These are phyloP conservation scores for Chamaecyparis obtusa DNA, from an alignment of 75 land plant genomes.

Conservation along the genomic window DNA sequence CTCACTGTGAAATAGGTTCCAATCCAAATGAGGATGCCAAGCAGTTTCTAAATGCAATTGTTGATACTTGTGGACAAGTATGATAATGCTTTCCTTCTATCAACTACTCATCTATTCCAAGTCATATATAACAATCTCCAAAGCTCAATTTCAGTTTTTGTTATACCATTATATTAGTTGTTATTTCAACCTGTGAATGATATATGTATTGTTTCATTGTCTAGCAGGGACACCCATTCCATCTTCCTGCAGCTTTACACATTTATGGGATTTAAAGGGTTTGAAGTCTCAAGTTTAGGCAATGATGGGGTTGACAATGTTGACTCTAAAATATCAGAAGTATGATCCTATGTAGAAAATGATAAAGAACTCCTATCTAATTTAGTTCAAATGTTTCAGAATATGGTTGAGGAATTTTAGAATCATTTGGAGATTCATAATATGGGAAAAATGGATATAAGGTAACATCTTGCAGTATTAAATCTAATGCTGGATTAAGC, in stretches of 20 bases:
- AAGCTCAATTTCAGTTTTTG: neutral
- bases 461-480: too few species aligned
- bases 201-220: neutral
- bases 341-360: neutral
- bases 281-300: neutral
- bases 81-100: neutral
- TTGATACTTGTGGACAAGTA: neutral
- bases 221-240: neutral
- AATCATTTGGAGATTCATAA: too few species aligned
- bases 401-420: neutral
- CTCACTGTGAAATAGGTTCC: neutral
- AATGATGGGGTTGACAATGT: neutral
- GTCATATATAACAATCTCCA: too few species aligned
- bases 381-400: neutral
- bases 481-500: neutral
- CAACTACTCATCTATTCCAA: too few species aligned
- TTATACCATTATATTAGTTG: neutral
- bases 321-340: neutral
- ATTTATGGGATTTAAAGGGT: neutral
- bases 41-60: neutral
- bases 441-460: too few species aligned
- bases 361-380: neutral
- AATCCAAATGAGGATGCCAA: neutral
- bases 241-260: slow-evolving; percentile 1
- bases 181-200: neutral